A percentile compares a stretch with the other conserved stretches of the same genome.
Evolutionary conservation across 2,329 filamentous ascomycete genomes (phyloP).

Genomic region (Phialocephala sp.): DNA sequence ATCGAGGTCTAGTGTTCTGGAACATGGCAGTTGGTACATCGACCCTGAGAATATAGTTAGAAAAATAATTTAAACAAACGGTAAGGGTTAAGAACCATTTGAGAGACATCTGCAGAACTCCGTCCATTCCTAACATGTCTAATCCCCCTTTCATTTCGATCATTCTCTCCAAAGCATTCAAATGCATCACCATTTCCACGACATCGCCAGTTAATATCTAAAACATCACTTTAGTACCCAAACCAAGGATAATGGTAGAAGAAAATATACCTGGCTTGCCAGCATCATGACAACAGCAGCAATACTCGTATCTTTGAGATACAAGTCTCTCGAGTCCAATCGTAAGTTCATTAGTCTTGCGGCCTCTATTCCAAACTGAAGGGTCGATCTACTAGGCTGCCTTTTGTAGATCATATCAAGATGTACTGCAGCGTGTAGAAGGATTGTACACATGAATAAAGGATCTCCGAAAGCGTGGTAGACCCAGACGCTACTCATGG

Average conservation of each 20-base stretch:
- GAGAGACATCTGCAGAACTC: conserved; percentile 12
- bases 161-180: conserved; percentile 20
- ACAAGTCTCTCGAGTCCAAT: conserved; percentile 16
- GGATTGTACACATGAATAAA: conserved; percentile 19
- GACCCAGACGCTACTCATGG: conserved; percentile 19
- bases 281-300: conserved; percentile 18
- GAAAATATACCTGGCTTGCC: conserved; percentile 18
- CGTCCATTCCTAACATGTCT: conserved; percentile 19
- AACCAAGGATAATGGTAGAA: conserved; percentile 16
- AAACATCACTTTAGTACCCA: conserved; percentile 16
- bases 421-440: conserved; percentile 19
- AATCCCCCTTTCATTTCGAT: conserved; percentile 20
- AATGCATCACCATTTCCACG: conserved; percentile 19
- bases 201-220: conserved; percentile 18
- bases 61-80: conserved; percentile 11
- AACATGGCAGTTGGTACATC: conserved; percentile 19
- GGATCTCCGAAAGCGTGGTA: conserved; percentile 18
- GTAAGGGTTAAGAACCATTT: no score
- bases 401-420: conserved; percentile 19
- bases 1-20: conserved; percentile 18
- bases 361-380: not conserved
- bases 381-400: conserved; percentile 17
- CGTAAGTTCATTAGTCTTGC: conserved; percentile 18
- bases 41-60: conserved; percentile 15
- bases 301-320: conserved; percentile 19